Evolutionary conservation across 176 grass and related monocot species (phyloP), one percentile per base, ranked within the genome.

Genomic region (Zizania latifolia): DNA sequence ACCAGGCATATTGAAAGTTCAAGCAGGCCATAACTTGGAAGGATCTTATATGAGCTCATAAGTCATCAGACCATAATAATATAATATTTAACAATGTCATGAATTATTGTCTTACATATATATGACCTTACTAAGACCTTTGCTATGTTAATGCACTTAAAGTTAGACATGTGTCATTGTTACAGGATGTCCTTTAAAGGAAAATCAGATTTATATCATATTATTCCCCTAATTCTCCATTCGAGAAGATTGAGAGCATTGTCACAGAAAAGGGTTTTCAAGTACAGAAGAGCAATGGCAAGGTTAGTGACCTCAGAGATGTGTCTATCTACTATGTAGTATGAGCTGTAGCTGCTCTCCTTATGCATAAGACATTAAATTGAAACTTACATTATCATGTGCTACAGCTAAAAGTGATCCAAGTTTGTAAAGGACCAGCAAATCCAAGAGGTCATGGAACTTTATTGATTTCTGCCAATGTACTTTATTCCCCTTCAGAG

Each of bases 171-270:
- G 6, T 44, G 31, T 75, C 78, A n/a, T n/a, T 35, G 26, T 70
- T 83, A 60, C 71, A 99, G 92, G 92, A 99, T 77, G 82, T 75
- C 37, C 90, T 89, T 30, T 89, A 99, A 85, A 99, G 95, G 68
- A 99, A 84, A 58, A 65, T 90, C 48, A 92, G 84, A 89, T 99
- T 99, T 85, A 86, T 87, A 35, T 94, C 92, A 14, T 84, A 86
- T n/a, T 51, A 86, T 80, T 87, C 92, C 56, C 91, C 96, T 24
- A 75, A 46, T 43, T 93, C 86, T 86, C 78, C 95, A 78, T 99
- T 86, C 64, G 87, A 95, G 57, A 99, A 89, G 80, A 90, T 95
- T 36, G 89, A 88, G 74, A 79, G 46, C 62, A 92, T 86, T 56
- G 87, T 65, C 69, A 84, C 84, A 86, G 61, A 77, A 71, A 90